Base-by-base conservation (phyloP, 2,329 filamentous ascomycete genomes). In the Aspergillus ibericus region DNA sequence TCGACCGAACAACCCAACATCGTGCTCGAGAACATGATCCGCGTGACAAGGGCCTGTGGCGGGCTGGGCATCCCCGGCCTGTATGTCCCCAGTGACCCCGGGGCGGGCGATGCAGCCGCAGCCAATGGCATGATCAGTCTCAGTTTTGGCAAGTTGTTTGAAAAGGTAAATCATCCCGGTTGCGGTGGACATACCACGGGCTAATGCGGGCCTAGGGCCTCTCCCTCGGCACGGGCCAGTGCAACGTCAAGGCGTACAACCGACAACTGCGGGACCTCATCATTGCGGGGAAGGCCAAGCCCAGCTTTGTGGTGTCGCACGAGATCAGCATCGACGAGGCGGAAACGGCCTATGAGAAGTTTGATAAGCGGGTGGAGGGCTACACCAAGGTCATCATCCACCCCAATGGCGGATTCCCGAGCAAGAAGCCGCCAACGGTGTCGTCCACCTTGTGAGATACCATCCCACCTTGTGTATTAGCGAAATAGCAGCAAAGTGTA, bases 351-450 rank as follows among this genome's bases (percentile, higher is more conserved):
- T 89, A 89, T 64, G 80, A 85, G 48, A 88, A 88, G 69, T 89
- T 89, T 66, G 85, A 89, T 67, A 83, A 84, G 72, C 76, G 85
- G 50, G 81, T 87, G 34, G 86, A 89, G 46, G 86, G 87, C 1
- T 88, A 87, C 62, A 88, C 85, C 12, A 89, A 89, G 75, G 86
- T 88, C 12, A 74, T 88, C 59, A 86, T 88, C 58, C 86, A 88
- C 67, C 86, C 86, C 0, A 88, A 88, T 61, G 85, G 85, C 5
- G 65, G 59, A 0, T 68, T 67, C 40, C 18, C 40, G 18, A 52
- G 29, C 32, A 35, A 36, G 22, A 35, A 38, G 18, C 47, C 38
- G 10, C 47, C 47, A 9, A 46, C 32, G 15, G n/a, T 22, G 2
- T 53, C 55, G 5, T 20, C 55, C 29, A 32, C 29, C 12, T 32